phyloP scores from a whole-genome alignment of 371 early-diverging fungal species.

The Nematocida sp. region DNA sequence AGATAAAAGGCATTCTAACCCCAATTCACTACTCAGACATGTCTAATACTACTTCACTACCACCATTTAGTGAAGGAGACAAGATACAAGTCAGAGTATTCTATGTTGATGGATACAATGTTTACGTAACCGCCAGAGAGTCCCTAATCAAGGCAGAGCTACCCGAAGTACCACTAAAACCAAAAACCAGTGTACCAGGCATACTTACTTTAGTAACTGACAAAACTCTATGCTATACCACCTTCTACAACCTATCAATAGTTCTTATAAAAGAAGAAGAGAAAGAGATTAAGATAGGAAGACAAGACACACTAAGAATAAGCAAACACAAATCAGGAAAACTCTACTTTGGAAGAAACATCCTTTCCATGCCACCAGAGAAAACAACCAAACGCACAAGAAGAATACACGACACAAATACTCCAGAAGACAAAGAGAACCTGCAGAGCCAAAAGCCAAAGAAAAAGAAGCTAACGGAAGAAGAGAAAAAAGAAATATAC shows the following conservation, averaged over 20 bases:
- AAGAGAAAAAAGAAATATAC: background rate
- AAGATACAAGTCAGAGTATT: constrained; percentile 10
- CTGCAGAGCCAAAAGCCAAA: background rate
- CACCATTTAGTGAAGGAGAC: constrained; percentile 4
- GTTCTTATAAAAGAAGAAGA: background rate
- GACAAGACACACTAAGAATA: background rate
- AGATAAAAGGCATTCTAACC: background rate
- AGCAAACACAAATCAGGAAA: background rate
- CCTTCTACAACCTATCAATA: background rate
- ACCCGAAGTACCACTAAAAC: background rate
- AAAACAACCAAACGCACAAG: background rate
- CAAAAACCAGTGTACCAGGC: background rate
- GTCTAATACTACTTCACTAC: background rate
- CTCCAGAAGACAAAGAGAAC: background rate
- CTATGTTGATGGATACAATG: constrained; percentile 15
- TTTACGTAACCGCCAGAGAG: constrained; percentile 27
- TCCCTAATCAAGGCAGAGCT: background rate
- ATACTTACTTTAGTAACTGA: background rate
- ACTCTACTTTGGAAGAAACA: background rate
- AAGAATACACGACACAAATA: background rate
- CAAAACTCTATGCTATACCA: background rate
- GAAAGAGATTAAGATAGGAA: background rate
- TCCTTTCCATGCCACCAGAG: background rate
- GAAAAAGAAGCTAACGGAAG: background rate
- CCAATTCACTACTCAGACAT: constrained; percentile 24